Conservation (phyloP, 768 basidiomycete genomes). For the Boletus reticulatus region DNA sequence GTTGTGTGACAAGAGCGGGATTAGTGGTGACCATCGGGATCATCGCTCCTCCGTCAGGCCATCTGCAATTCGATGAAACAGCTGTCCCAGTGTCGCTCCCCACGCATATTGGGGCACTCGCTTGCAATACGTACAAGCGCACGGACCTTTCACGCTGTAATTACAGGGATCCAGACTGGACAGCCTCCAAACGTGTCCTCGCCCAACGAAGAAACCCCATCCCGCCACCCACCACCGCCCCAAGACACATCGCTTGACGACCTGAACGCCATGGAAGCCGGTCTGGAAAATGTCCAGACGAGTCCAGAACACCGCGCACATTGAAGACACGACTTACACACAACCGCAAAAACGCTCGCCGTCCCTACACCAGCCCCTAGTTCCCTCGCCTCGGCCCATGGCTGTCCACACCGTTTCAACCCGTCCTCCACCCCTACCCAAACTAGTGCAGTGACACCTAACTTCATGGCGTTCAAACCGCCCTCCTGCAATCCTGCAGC, state of each 20-base stretch:
- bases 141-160: slow-evolving; percentile 4
- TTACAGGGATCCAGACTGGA: slow-evolving; percentile 12
- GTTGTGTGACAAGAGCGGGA: slow-evolving; percentile 6
- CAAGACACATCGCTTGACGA: slow-evolving; percentile 49
- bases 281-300: slow-evolving; percentile 38
- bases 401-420: slow-evolving; percentile 34
- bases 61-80: slow-evolving; percentile 2
- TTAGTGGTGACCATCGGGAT: neutral
- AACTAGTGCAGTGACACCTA: slow-evolving; percentile 45
- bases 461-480: slow-evolving; percentile 50
- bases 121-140: slow-evolving; percentile 6
- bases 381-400: slow-evolving; percentile 44
- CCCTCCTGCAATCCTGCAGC: slow-evolving; percentile 70
- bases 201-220: slow-evolving; percentile 49
- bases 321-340: slow-evolving; percentile 41
- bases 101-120: neutral
- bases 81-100: neutral
- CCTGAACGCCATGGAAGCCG: slow-evolving; percentile 52
- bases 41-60: slow-evolving; percentile 11
- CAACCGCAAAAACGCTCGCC: slow-evolving; percentile 53
- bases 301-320: neutral
- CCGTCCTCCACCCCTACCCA: slow-evolving; percentile 53
- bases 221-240: slow-evolving; percentile 53
- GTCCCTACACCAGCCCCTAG: slow-evolving; percentile 66
- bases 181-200: slow-evolving; percentile 27